These are phyloP conservation scores for Przewalskia tangutica DNA, from an alignment of 257 asterid species.

Conservation along the genomic window DNA sequence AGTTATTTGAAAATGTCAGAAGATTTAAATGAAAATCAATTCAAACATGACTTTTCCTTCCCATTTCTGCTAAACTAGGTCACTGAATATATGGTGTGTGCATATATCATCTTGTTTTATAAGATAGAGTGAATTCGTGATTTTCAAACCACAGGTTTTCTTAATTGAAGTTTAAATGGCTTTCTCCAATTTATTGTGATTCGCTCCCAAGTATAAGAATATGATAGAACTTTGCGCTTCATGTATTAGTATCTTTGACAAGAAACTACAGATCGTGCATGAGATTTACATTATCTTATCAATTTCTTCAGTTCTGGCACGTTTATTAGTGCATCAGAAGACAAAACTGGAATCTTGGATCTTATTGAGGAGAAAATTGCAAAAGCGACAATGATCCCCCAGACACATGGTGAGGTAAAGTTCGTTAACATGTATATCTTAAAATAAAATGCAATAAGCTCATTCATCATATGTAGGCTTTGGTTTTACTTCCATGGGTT, in stretches of 20 bases:
- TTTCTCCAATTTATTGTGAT: not conserved
- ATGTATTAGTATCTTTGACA: not conserved
- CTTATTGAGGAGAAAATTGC: slow-evolving; percentile 75
- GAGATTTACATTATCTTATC: not conserved
- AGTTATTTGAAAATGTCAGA: not conserved
- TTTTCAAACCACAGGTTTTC: not conserved
- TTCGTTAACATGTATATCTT: not conserved
- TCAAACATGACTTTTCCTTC: not conserved
- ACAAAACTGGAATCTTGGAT: slow-evolving; percentile 60
- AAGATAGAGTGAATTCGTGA: not conserved
- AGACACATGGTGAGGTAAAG: slow-evolving; percentile 73
- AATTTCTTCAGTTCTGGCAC: slow-evolving; percentile 61
- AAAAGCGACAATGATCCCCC: slow-evolving; percentile 66
- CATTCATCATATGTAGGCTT: not conserved
- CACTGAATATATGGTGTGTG: not conserved
- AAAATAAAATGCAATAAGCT: not conserved
- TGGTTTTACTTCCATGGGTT: too few relatives aligned
- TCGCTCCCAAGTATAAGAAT: not conserved
- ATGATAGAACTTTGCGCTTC: not conserved
- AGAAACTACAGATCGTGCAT: not conserved
- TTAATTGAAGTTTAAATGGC: too few relatives aligned
- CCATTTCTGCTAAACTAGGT: not conserved
- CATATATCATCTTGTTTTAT: not conserved
- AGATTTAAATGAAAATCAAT: not conserved
- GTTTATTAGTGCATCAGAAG: slow-evolving; percentile 77